Percentiles rank a stretch among this genome's conserved stretches.
Evolutionary conservation across 2,329 filamentous ascomycete genomes (phyloP).

Genomic region (Furcasterigmium sp.): DNA sequence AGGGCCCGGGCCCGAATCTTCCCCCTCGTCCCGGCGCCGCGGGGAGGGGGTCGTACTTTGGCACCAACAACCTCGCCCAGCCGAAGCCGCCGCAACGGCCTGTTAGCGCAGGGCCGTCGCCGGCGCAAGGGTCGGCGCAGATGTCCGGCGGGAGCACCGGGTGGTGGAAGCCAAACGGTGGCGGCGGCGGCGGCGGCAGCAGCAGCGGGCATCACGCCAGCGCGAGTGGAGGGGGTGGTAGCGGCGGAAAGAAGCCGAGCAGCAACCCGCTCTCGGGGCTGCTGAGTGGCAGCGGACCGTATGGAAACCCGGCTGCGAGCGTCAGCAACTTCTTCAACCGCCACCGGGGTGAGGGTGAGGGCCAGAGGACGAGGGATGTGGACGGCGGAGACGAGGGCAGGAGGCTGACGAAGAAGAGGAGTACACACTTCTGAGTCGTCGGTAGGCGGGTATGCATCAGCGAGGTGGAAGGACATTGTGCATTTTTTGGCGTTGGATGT

Average conservation of each 20-base stretch:
- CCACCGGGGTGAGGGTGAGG: slow-evolving; percentile 20
- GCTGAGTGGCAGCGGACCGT: slow-evolving; percentile 18
- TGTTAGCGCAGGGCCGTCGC: slow-evolving; percentile 37
- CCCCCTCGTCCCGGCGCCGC: slow-evolving; percentile 3
- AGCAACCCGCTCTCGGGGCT: slow-evolving; percentile 20
- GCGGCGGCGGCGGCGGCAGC: slow-evolving; percentile 12
- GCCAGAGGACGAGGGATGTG: slow-evolving; percentile 11
- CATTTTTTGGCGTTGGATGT: neutral
- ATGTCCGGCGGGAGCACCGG: slow-evolving; percentile 10
- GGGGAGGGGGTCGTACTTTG: slow-evolving; percentile 2
- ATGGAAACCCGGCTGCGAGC: slow-evolving; percentile 34
- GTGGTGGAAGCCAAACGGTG: slow-evolving; percentile 21
- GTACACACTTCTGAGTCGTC: slow-evolving; percentile 35
- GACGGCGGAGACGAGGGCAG: slow-evolving; percentile 30
- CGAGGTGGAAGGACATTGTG: neutral
- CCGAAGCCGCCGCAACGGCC: slow-evolving; percentile 34
- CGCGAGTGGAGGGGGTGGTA: slow-evolving; percentile 1
- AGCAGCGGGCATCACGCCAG: slow-evolving; percentile 1
- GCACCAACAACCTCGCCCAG: neutral
- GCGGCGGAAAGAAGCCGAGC: slow-evolving; percentile 14
- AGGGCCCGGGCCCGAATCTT: slow-evolving; percentile 2
- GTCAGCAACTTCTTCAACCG: slow-evolving; percentile 38
- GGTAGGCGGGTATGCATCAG: slow-evolving; percentile 2
- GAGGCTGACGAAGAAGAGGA: slow-evolving; percentile 43
- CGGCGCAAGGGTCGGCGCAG: slow-evolving; percentile 5